phyloP scores from a whole-genome alignment of 768 basidiomycete genomes.

The Boletus barrowsii region DNA sequence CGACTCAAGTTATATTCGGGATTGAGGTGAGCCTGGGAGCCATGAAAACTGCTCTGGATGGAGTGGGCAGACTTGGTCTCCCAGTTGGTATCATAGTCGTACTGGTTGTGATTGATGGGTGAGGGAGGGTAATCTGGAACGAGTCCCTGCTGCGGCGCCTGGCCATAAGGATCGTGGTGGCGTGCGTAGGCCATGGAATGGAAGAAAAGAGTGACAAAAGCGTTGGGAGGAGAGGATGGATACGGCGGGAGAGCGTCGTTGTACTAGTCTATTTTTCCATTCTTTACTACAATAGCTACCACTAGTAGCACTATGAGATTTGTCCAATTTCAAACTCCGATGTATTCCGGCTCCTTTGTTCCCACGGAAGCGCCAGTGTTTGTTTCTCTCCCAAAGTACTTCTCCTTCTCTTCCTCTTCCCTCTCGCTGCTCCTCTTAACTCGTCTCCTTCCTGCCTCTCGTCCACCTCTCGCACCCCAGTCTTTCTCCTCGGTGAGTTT shows the following conservation, averaged over 20 bases:
- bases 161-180: constrained; percentile 47
- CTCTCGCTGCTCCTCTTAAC: constrained; percentile 28
- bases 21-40: constrained; percentile 72
- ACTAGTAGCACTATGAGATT: background rate
- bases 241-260: too few species aligned
- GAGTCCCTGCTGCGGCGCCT: constrained; percentile 31
- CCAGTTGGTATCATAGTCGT: constrained; percentile 47
- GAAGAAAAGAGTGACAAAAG: background rate
- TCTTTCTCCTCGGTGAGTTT: constrained; percentile 25
- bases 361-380: constrained; percentile 44
- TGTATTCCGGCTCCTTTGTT: constrained; percentile 24
- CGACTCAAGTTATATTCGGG: constrained; percentile 60
- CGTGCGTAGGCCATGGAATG: constrained; percentile 51
- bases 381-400: constrained; percentile 40
- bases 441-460: constrained; percentile 20
- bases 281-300: too few species aligned
- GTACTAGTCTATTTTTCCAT: too few species aligned
- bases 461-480: constrained; percentile 8
- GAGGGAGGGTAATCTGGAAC: constrained; percentile 37
- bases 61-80: constrained; percentile 56
- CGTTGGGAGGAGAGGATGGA: background rate
- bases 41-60: constrained; percentile 54
- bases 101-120: constrained; percentile 34
- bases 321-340: constrained; percentile 45
- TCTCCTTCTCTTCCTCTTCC: constrained; percentile 25